Evolutionary conservation across 1,284 basidiomycete species (phyloP).

Genomic region (Ceratobasidium papillatum): DNA sequence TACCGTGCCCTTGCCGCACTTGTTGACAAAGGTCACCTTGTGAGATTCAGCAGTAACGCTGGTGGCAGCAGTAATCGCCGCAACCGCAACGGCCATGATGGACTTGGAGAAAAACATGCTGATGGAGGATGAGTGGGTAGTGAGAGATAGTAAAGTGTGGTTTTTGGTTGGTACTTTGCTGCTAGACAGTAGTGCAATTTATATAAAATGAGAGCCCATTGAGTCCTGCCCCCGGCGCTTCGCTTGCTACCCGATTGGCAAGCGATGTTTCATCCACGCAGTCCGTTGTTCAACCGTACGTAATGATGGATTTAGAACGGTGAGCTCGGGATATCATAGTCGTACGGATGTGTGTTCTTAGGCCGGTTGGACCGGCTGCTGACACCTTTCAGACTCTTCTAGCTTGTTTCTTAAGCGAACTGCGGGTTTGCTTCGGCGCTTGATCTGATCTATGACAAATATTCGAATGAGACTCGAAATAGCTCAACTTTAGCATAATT

Average conservation of each 20-base stretch:
- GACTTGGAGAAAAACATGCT: conserved; percentile 17
- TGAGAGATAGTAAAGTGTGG: too few species aligned
- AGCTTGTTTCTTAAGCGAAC: too few species aligned
- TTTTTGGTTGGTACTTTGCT: too few species aligned
- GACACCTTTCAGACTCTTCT: too few species aligned
- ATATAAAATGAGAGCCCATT: too few species aligned
- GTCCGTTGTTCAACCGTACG: neutral
- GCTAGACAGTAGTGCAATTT: too few species aligned
- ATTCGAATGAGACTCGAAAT: neutral
- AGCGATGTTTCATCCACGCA: neutral
- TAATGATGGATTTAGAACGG: neutral
- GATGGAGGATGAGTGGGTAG: neutral
- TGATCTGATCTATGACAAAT: too few species aligned
- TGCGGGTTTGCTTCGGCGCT: too few species aligned
- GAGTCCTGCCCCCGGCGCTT: too few species aligned
- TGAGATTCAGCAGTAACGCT: conserved; percentile 47
- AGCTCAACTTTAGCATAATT: too few species aligned
- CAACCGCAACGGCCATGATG: neutral
- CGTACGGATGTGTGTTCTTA: neutral
- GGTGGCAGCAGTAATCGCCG: conserved; percentile 17
- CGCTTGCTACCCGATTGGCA: neutral
- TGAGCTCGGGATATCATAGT: too few species aligned
- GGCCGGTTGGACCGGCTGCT: too few species aligned
- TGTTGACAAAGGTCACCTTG: conserved; percentile 47
- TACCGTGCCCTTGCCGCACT: neutral